Conservation (phyloP, 306 rosid species). For the Dalbergia cochinchinensis region DNA sequence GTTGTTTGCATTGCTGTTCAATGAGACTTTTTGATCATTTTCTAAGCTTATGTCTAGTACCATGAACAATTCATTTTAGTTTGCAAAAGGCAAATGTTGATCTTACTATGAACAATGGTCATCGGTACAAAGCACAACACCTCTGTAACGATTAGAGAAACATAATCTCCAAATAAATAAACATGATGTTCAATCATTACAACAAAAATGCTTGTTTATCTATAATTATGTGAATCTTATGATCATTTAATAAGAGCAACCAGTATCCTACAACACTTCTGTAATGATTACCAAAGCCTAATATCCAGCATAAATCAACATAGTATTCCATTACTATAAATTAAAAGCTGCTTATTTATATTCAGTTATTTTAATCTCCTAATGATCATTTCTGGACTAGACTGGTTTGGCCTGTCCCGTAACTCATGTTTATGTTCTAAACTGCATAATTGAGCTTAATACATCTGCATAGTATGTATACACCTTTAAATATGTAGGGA, state of each 20-base stretch:
- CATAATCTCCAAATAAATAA: neutral
- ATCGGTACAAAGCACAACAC: neutral
- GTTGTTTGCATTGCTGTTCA: neutral
- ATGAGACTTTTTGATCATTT: neutral
- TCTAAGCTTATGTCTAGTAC: slow-evolving; percentile 6
- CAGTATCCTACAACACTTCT: neutral
- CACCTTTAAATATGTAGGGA: neutral
- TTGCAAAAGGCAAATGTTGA: neutral
- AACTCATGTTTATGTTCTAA: neutral
- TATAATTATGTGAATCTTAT: neutral
- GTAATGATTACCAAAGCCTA: slow-evolving; percentile 16
- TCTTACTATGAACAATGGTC: neutral
- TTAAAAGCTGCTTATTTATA: neutral
- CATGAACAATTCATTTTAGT: neutral
- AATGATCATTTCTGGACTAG: neutral
- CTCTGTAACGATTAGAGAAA: neutral
- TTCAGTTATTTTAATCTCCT: neutral
- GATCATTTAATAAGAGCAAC: neutral
- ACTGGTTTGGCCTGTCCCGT: neutral
- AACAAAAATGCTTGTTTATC: neutral
- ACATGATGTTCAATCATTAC: slow-evolving; percentile 4
- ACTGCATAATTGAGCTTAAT: neutral
- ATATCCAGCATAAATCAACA: slow-evolving; percentile 2
- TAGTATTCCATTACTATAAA: neutral
- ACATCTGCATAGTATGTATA: neutral